Evolutionary conservation across 345 rosid genomes (phyloP).

Genomic region (Sisymbrium irio): DNA sequence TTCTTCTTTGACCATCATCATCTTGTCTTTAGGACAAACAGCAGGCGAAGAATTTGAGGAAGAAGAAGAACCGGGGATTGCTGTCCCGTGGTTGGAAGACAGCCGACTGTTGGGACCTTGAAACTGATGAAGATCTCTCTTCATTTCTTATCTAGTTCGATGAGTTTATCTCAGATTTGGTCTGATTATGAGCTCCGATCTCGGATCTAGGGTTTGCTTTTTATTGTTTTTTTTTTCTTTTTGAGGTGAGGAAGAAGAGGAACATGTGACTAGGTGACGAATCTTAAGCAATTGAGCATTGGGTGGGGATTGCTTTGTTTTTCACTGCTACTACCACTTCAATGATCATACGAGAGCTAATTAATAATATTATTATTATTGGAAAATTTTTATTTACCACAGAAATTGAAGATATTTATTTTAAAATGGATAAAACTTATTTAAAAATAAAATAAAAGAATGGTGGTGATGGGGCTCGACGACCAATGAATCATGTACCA

Average conservation of each 20-base stretch:
- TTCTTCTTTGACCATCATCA: slow-evolving; percentile 46
- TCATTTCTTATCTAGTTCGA: slow-evolving; percentile 34
- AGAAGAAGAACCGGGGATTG: slow-evolving; percentile 13
- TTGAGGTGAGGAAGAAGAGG: slow-evolving; percentile 23
- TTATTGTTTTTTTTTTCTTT: not conserved
- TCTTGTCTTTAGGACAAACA: slow-evolving; percentile 35
- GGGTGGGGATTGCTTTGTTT: slow-evolving; percentile 40
- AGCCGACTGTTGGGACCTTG: slow-evolving; percentile 27
- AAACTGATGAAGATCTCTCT: slow-evolving; percentile 50
- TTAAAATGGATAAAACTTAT: not conserved
- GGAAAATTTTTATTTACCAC: not conserved
- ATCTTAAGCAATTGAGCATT: slow-evolving; percentile 44
- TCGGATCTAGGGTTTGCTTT: slow-evolving; percentile 17
- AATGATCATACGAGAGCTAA: slow-evolving; percentile 23
- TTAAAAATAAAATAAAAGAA: not conserved
- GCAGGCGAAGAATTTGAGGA: not conserved
- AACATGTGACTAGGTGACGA: slow-evolving; percentile 37
- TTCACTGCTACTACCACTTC: slow-evolving; percentile 50
- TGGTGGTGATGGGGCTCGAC: slow-evolving; percentile 56
- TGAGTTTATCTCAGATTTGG: not conserved
- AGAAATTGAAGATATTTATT: not conserved
- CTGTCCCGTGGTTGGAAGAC: slow-evolving; percentile 12
- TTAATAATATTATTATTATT: not conserved
- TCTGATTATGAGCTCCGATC: slow-evolving; percentile 2
- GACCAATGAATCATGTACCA: slow-evolving; percentile 39